A percentile compares a stretch with the other conserved stretches of the same genome.
Evolutionary conservation across 306 rosid species (phyloP).

Genomic region (Corylus americana): DNA sequence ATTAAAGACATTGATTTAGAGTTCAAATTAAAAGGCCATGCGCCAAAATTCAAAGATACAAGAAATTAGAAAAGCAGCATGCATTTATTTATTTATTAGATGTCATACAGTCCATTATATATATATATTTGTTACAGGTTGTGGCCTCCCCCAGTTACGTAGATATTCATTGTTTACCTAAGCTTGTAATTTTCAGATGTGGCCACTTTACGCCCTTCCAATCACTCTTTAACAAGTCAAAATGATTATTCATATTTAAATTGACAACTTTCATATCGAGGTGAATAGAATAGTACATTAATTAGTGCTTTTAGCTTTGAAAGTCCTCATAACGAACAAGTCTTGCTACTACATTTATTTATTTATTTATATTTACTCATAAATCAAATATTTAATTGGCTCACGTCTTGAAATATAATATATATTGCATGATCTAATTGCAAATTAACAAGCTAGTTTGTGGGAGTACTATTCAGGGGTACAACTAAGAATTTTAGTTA

Average conservation of each 20-base stretch:
- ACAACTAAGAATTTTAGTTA: too few species aligned
- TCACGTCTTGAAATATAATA: too few species aligned
- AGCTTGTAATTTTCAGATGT: too few species aligned
- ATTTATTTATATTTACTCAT: too few species aligned
- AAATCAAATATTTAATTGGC: too few species aligned
- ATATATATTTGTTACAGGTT: background rate
- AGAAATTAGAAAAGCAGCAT: too few species aligned
- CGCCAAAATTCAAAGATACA: background rate
- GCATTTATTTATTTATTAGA: background rate
- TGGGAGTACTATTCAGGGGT: too few species aligned
- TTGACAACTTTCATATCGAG: background rate
- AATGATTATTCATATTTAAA: background rate
- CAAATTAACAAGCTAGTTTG: too few species aligned
- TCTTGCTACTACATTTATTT: too few species aligned
- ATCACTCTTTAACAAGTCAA: background rate
- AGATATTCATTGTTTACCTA: background rate
- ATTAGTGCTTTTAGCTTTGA: background rate
- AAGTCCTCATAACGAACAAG: background rate
- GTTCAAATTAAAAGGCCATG: too few species aligned
- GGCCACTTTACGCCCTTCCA: background rate
- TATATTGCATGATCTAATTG: too few species aligned
- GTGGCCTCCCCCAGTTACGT: background rate
- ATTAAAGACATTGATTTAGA: too few species aligned
- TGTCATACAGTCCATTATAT: background rate
- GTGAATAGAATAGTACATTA: background rate